phyloP scores from a whole-genome alignment of 148 eudicot species.

The Rhododendron griersonianum region DNA sequence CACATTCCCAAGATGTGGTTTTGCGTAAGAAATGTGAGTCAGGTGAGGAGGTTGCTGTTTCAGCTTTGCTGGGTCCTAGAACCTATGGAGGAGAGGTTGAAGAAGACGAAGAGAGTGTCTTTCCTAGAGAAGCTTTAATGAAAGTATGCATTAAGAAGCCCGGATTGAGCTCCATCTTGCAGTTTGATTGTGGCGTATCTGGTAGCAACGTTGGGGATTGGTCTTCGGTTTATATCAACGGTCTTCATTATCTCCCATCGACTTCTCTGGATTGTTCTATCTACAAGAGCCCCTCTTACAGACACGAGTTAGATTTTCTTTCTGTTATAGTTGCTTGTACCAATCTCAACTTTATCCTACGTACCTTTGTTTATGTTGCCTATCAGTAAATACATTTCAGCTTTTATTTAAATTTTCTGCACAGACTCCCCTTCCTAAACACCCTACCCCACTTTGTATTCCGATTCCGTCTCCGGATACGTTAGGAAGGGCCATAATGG shows the following conservation, averaged over 20 bases:
- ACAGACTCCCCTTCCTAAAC: neutral
- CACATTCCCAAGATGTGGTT: conserved; percentile 55
- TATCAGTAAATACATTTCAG: neutral
- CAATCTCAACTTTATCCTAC: neutral
- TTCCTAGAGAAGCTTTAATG: conserved; percentile 50
- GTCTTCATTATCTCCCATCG: conserved; percentile 48
- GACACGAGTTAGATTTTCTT: conserved; percentile 27
- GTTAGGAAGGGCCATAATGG: neutral
- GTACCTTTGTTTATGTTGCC: neutral
- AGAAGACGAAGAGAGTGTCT: conserved; percentile 13
- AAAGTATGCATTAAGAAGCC: conserved; percentile 84
- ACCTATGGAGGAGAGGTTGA: neutral
- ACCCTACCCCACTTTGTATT: neutral
- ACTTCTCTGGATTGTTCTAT: conserved; percentile 30
- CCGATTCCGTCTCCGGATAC: neutral
- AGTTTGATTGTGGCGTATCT: conserved; percentile 57
- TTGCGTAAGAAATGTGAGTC: conserved; percentile 61
- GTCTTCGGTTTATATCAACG: conserved; percentile 35
- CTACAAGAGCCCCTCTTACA: conserved; percentile 62
- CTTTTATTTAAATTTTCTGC: neutral
- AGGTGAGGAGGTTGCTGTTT: conserved; percentile 81
- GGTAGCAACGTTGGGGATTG: conserved; percentile 20
- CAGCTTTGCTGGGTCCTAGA: conserved; percentile 61
- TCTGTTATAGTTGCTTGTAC: neutral
- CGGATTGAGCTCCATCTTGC: conserved; percentile 66